Percentiles rank a stretch among this genome's conserved stretches.
phyloP scores from a whole-genome alignment of 148 eudicot genomes.

The Suaeda aralocaspica region DNA sequence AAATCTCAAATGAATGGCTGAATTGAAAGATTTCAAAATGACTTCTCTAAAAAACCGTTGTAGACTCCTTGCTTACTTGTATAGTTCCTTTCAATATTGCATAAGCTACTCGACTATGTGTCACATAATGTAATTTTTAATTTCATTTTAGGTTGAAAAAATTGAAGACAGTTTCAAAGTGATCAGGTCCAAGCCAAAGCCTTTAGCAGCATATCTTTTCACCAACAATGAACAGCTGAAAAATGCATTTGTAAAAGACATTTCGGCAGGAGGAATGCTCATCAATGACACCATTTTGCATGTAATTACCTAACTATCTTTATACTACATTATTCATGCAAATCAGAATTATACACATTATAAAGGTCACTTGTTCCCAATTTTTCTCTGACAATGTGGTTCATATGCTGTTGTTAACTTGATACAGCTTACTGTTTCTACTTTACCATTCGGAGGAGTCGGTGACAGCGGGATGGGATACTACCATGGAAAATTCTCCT shows the following conservation, averaged over 20 bases:
- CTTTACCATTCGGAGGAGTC: conserved; percentile 77
- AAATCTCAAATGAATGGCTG: too few species aligned
- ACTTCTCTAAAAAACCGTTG: too few species aligned
- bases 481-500: conserved; percentile 73
- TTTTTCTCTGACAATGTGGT: not conserved
- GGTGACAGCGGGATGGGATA: conserved; percentile 78
- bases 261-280: conserved; percentile 62
- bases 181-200: conserved; percentile 60
- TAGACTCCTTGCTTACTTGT: too few species aligned
- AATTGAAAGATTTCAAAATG: too few species aligned
- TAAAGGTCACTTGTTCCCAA: not conserved
- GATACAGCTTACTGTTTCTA: conserved; percentile 40
- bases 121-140: not conserved
- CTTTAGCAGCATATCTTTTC: conserved; percentile 73
- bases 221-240: conserved; percentile 50
- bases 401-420: not conserved
- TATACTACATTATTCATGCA: not conserved
- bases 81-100: not conserved
- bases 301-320: conserved; percentile 22
- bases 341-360: not conserved
- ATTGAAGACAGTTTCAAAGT: conserved; percentile 48
- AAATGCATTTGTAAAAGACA: conserved; percentile 38
- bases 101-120: not conserved
- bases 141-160: conserved; percentile 43
- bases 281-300: conserved; percentile 65